Evolutionary conservation across 1,284 basidiomycete species (phyloP).

Genomic region (Ganoderma sp.): DNA sequence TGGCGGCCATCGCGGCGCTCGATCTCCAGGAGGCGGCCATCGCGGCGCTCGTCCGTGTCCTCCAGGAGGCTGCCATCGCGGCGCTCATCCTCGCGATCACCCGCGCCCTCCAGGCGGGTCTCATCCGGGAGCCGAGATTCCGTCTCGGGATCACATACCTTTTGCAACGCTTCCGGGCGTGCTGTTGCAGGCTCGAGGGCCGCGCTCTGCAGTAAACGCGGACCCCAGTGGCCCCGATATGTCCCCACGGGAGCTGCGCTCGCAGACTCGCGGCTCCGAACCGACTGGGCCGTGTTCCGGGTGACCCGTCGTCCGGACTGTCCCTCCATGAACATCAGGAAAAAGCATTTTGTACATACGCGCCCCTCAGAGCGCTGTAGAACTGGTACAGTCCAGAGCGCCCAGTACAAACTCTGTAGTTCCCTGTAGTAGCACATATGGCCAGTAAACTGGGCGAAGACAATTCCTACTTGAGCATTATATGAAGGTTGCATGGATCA

Average conservation of each 20-base stretch:
- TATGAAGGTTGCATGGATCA: too few relatives aligned
- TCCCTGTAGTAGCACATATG: too few relatives aligned
- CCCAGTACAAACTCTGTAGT: too few relatives aligned
- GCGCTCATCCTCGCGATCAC: neutral
- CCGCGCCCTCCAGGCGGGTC: neutral
- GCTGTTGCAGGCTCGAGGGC: too few relatives aligned
- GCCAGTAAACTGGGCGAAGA: too few relatives aligned
- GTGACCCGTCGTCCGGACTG: neutral
- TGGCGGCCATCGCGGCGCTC: neutral
- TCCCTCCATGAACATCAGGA: neutral
- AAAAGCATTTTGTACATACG: too few relatives aligned
- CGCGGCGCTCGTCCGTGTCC: constrained; percentile 1
- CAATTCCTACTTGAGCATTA: too few relatives aligned
- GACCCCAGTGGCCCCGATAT: neutral
- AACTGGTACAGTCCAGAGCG: too few relatives aligned
- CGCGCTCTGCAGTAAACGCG: neutral
- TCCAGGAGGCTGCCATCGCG: constrained; percentile 3
- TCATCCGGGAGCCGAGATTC: neutral
- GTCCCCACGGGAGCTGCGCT: neutral
- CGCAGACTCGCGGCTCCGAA: neutral
- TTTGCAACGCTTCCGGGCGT: neutral
- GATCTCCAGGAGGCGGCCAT: neutral
- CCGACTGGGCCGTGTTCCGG: neutral
- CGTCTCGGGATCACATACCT: neutral
- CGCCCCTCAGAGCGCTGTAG: too few relatives aligned